Evolutionary conservation across 2,329 filamentous ascomycete species (phyloP), one percentile per base, ranked within the genome.

Genomic region (Talaromyces piceae): DNA sequence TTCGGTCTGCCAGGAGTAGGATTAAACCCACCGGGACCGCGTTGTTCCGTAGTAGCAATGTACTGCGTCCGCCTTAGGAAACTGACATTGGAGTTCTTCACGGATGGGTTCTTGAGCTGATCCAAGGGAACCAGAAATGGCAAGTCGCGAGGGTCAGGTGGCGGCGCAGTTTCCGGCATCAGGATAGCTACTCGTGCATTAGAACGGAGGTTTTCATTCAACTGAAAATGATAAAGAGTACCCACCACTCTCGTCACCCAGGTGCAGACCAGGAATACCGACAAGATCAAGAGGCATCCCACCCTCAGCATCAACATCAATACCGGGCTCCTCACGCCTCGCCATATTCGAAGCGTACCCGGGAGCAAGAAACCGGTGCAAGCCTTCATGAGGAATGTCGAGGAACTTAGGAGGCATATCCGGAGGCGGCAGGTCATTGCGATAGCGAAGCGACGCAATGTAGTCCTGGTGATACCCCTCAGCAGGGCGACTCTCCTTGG

Each of bases 11-110:
- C 55, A 11, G 64, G 55, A 3, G 63, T 46, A 20, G 59, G 51
- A 30, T 62, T 62, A 13, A 61, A 60, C 8, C 64, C 63, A 30
- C 70, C 67, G 2, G 65, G 61, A 4, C 63, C 64, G 28, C 62
- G 62, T 41, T 64, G 61, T 41, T 65, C 65, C 6, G 71, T 65
- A 23, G 71, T 65, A 23, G 72, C 70, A 63, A 95, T 96, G 73
- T 97, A 97, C 69, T 98, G 93, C 51, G 93, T 97, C 62, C 91
- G 83, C 52, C 93, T 88, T 59, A 98, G 80, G 79, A 98, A 98
- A 56, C 89, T 95, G 49, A 95, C 89, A 56, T 86, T 84, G 16
- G 85, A 78, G 56, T 88, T 86, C 55, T 82, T 81, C 39, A 83
- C 80, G 59, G 88, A 87, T 41, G 86, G 84, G 69, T 95, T 95